Evolutionary conservation across 176 grass and related monocot species (phyloP).

Genomic region (Aegilops longissima): DNA sequence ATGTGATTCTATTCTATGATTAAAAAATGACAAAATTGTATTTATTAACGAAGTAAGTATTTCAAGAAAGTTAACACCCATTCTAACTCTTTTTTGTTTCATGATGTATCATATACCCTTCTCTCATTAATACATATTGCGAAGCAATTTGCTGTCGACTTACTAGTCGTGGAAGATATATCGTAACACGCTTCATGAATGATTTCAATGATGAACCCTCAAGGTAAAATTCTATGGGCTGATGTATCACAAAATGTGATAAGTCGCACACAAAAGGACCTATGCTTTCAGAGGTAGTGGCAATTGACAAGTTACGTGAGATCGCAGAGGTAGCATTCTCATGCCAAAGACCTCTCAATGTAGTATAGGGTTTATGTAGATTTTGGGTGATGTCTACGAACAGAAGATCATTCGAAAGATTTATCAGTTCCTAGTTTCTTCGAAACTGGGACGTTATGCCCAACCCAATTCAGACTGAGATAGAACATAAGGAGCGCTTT

Average conservation of each 20-base stretch:
- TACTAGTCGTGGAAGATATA: neutral
- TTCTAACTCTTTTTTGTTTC: neutral
- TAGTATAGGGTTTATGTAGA: no score
- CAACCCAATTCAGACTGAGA: neutral
- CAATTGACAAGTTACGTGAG: neutral
- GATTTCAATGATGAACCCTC: slow-evolving; percentile 9
- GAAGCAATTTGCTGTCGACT: neutral
- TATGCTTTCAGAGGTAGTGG: neutral
- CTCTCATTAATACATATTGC: neutral
- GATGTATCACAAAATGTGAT: neutral
- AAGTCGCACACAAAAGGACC: neutral
- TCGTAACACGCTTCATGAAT: neutral
- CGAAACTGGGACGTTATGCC: neutral
- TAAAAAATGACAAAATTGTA: neutral
- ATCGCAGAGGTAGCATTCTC: neutral
- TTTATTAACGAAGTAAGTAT: neutral
- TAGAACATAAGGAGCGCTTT: neutral
- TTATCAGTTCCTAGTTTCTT: neutral
- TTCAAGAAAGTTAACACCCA: neutral
- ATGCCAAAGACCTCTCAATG: neutral
- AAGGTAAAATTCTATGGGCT: neutral
- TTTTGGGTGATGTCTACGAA: neutral
- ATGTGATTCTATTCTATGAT: neutral
- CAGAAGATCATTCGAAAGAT: neutral
- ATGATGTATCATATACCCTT: neutral